A percentile compares a stretch with the other conserved stretches of the same genome.
phyloP scores from a whole-genome alignment of 1,139 yeast species.

The Hyphopichia burtonii region DNA sequence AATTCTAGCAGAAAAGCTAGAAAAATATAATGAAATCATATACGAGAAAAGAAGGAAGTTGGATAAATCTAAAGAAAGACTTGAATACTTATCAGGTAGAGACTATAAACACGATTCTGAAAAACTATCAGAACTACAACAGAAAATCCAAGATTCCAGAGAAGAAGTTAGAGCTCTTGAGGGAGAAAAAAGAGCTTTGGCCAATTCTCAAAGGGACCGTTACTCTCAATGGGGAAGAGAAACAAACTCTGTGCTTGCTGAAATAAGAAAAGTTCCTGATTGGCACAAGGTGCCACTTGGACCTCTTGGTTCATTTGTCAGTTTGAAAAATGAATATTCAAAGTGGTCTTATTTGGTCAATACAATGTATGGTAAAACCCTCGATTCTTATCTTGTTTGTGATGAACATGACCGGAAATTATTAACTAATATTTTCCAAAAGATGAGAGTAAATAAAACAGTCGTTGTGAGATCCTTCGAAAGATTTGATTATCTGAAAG shows the following conservation, averaged over 20 bases:
- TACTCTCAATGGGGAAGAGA: conserved; percentile 49
- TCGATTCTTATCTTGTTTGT: conserved; percentile 68
- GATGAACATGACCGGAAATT: conserved; percentile 58
- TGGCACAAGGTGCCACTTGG: conserved; percentile 69
- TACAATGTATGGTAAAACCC: conserved; percentile 38
- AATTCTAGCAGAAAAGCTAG: conserved; percentile 14
- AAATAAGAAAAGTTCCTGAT: conserved; percentile 32
- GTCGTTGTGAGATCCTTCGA: conserved; percentile 60
- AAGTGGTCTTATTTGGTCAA: conserved; percentile 68
- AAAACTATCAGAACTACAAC: conserved; percentile 5
- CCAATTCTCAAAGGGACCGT: conserved; percentile 23
- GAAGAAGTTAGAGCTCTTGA: conserved; percentile 3
- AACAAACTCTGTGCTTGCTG: conserved; percentile 40
- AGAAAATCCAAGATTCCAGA: conserved; percentile 9
- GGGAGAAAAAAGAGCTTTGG: conserved; percentile 13
- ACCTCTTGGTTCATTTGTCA: conserved; percentile 69
- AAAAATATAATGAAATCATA: conserved; percentile 1
- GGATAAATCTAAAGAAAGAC: conserved; percentile 7
- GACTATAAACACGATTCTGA: neutral
- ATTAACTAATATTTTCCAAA: conserved; percentile 44
- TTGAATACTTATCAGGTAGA: conserved; percentile 10
- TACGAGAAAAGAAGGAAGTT: conserved; percentile 6
- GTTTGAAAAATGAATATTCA: conserved; percentile 53
- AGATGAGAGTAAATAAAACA: conserved; percentile 22
- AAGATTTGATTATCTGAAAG: conserved; percentile 42